Conservation (phyloP, 2,329 filamentous ascomycete species). For the Ophiostoma ips region DNA sequence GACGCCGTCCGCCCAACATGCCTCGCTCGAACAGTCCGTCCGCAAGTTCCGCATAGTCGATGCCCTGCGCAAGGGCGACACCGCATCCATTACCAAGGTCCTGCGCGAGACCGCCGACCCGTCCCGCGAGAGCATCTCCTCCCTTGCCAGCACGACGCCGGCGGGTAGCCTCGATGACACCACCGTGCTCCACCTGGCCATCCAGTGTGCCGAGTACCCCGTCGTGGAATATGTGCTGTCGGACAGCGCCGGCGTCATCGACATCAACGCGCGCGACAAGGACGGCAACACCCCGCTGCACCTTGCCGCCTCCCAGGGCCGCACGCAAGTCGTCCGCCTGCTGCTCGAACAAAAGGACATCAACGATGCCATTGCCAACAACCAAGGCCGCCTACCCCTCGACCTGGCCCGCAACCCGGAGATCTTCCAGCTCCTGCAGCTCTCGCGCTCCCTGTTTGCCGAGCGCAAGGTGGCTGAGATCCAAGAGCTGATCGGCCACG, state of each 20-base stretch:
- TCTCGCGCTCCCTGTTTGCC: slow-evolving; percentile 77
- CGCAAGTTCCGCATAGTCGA: slow-evolving; percentile 91
- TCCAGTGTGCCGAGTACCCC: slow-evolving; percentile 85
- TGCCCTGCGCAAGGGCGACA: slow-evolving; percentile 79
- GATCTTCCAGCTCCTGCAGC: slow-evolving; percentile 88
- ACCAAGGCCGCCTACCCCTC: slow-evolving; percentile 69
- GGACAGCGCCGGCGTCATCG: slow-evolving; percentile 50
- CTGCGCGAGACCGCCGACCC: slow-evolving; percentile 53
- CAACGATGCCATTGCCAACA: slow-evolving; percentile 79
- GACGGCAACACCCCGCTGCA: slow-evolving; percentile 93
- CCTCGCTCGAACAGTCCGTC: slow-evolving; percentile 79
- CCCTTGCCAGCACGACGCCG: slow-evolving; percentile 27
- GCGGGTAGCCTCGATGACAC: slow-evolving; percentile 56
- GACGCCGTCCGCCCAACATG: slow-evolving; percentile 10
- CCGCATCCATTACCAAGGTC: slow-evolving; percentile 73
- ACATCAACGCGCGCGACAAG: slow-evolving; percentile 80
- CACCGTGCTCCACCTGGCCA: slow-evolving; percentile 80
- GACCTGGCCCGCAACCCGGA: slow-evolving; percentile 85
- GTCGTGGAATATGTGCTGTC: slow-evolving; percentile 94
- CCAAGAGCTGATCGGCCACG: slow-evolving; percentile 58
- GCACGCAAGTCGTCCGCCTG: slow-evolving; percentile 66
- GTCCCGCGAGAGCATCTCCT: slow-evolving; percentile 42
- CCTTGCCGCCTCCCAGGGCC: slow-evolving; percentile 69
- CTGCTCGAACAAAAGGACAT: slow-evolving; percentile 70
- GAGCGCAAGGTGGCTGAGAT: slow-evolving; percentile 76